These are phyloP conservation scores for Metschnikowia cerradonensis DNA, from an alignment of 805 yeast genomes.

Conservation along the genomic window DNA sequence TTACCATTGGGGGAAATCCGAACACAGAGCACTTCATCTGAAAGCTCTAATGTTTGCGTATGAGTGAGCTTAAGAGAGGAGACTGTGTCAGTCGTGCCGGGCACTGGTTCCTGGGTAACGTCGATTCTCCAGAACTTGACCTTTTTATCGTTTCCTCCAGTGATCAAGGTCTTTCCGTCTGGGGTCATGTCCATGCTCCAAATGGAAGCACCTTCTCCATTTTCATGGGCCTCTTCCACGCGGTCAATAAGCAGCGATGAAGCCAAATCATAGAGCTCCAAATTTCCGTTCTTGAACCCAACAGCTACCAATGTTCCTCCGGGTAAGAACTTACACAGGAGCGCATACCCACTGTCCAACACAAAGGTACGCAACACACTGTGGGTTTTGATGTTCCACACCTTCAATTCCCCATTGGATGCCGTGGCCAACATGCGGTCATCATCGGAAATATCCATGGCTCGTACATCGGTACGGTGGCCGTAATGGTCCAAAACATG, in stretches of 20 bases:
- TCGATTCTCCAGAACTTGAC: constrained; percentile 87
- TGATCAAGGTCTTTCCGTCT: constrained; percentile 79
- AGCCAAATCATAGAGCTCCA: constrained; percentile 83
- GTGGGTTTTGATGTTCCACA: constrained; percentile 76
- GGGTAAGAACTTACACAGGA: constrained; percentile 78
- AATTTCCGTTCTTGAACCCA: constrained; percentile 83
- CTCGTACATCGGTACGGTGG: constrained; percentile 84
- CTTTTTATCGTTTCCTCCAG: constrained; percentile 91
- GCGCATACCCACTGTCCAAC: constrained; percentile 76
- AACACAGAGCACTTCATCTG: constrained; percentile 80
- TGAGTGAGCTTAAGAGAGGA: constrained; percentile 62
- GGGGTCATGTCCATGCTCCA: constrained; percentile 88
- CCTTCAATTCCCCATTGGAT: constrained; percentile 81
- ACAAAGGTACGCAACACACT: constrained; percentile 76
- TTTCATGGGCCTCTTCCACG: constrained; percentile 61
- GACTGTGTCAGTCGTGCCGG: constrained; percentile 57
- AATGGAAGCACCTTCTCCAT: constrained; percentile 48
- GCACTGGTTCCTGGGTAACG: constrained; percentile 61
- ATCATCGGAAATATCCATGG: constrained; percentile 79
- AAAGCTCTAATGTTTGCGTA: constrained; percentile 75
- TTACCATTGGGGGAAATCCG: constrained; percentile 76
- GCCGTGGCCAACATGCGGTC: constrained; percentile 81
- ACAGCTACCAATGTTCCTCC: constrained; percentile 85
- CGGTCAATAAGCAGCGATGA: constrained; percentile 69
- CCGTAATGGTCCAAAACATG: constrained; percentile 73